These are phyloP conservation scores for Arthrobotrys megalospora DNA, from an alignment of 2,329 filamentous ascomycete genomes.

Conservation along the genomic window DNA sequence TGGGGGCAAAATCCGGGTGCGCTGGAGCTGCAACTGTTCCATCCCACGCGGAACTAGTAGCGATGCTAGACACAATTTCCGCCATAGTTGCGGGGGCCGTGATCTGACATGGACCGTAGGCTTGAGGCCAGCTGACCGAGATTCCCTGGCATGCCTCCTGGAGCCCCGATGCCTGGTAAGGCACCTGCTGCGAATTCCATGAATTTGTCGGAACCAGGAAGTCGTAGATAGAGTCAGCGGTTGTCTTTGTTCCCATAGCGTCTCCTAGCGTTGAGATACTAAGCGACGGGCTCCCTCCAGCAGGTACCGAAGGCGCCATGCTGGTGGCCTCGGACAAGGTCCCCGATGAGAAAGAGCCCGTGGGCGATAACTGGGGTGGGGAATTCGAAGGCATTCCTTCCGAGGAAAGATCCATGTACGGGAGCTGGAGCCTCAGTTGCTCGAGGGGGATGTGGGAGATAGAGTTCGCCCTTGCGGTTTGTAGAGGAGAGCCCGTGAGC, in stretches of 20 bases:
- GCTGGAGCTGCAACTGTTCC: slow-evolving; percentile 2
- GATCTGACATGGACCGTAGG: slow-evolving; percentile 4
- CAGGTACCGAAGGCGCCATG: slow-evolving; percentile 3
- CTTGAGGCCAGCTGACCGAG: slow-evolving; percentile 13
- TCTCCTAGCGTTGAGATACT: slow-evolving; percentile 17
- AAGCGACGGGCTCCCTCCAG: slow-evolving; percentile 14
- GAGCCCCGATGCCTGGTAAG: slow-evolving; percentile 8
- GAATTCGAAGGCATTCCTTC: slow-evolving; percentile 12
- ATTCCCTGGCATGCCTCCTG: slow-evolving; percentile 23
- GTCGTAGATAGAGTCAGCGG: slow-evolving; percentile 9
- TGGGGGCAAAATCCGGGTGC: slow-evolving; percentile 11
- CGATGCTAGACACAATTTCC: slow-evolving; percentile 7
- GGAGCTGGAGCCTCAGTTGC: slow-evolving; percentile 9
- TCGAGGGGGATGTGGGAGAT: slow-evolving; percentile 16
- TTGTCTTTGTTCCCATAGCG: slow-evolving; percentile 9
- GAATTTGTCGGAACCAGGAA: slow-evolving; percentile 18
- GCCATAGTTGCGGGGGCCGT: not conserved
- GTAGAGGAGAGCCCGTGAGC: slow-evolving; percentile 6
- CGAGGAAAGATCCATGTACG: slow-evolving; percentile 19
- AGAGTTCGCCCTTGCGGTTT: slow-evolving; percentile 1
- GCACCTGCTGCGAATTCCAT: slow-evolving; percentile 11
- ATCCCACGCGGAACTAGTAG: slow-evolving; percentile 1
- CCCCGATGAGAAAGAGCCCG: slow-evolving; percentile 20
- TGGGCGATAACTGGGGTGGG: slow-evolving; percentile 12
- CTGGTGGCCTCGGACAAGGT: slow-evolving; percentile 11